Percentiles rank a stretch among this genome's conserved stretches.
These are phyloP conservation scores for Casuarina cunninghamiana DNA, from an alignment of 306 rosid species.

Conservation along the genomic window DNA sequence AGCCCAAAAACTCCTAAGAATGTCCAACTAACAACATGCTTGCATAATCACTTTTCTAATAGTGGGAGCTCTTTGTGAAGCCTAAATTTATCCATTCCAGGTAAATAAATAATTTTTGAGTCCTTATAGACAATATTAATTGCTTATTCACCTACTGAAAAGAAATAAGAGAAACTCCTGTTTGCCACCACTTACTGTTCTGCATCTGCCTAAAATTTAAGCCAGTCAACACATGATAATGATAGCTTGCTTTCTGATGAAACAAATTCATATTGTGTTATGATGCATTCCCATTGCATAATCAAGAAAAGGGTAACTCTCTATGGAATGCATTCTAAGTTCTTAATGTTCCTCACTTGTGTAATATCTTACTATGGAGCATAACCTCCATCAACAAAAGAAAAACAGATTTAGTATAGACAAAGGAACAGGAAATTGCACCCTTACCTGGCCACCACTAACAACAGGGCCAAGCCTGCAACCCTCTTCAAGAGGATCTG, in stretches of 20 bases:
- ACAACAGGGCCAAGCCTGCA: constrained; percentile 99
- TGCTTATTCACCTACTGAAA: too few relatives aligned
- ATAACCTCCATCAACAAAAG: neutral
- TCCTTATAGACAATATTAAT: too few relatives aligned
- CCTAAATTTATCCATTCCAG: too few relatives aligned
- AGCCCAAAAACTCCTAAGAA: too few relatives aligned
- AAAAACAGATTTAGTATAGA: neutral
- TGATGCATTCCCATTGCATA: neutral
- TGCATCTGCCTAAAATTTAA: neutral
- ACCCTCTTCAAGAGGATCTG: constrained; percentile 98
- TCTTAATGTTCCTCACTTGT: neutral
- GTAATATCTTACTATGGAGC: neutral
- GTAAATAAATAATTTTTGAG: too few relatives aligned
- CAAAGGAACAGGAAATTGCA: constrained; percentile 22
- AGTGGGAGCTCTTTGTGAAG: too few relatives aligned
- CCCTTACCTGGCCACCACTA: constrained; percentile 76
- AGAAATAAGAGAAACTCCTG: neutral
- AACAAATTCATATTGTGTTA: neutral
- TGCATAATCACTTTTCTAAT: too few relatives aligned
- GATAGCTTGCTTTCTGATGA: neutral
- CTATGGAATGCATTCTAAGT: neutral
- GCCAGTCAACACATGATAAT: neutral
- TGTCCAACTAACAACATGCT: too few relatives aligned
- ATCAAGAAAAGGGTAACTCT: neutral
- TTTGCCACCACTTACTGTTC: neutral